Percentiles rank a stretch among this genome's conserved stretches.
Conservation (phyloP, 495 filamentous ascomycete species). For the Hyaloscypha variabilis region DNA sequence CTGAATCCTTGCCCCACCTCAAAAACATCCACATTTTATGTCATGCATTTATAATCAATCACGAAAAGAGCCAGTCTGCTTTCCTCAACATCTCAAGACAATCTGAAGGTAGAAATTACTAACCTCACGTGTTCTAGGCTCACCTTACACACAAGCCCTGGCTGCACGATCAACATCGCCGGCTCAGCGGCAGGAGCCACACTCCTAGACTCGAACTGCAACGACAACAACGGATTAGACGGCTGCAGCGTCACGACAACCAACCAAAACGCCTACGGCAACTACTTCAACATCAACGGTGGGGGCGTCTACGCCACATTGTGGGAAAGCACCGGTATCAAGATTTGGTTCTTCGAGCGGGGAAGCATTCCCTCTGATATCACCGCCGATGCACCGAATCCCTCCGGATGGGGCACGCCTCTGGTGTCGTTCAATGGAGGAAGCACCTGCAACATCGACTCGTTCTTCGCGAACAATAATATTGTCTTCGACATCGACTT, state of each 20-base stretch:
- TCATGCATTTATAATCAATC: no score
- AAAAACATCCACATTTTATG: no score
- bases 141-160: slow-evolving; percentile 70
- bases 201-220: slow-evolving; percentile 53
- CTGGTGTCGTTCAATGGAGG: slow-evolving; percentile 22
- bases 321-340: slow-evolving; percentile 61
- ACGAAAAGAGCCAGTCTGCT: no score
- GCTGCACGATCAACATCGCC: slow-evolving; percentile 44
- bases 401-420: slow-evolving; percentile 62
- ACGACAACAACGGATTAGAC: slow-evolving; percentile 47
- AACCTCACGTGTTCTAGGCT: no score
- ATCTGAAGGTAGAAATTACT: no score
- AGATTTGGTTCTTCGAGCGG: slow-evolving; percentile 73
- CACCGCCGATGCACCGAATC: slow-evolving; percentile 56
- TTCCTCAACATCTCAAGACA: no score
- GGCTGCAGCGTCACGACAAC: slow-evolving; percentile 48
- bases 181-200: slow-evolving; percentile 41
- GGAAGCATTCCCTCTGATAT: slow-evolving; percentile 61
- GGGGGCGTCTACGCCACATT: slow-evolving; percentile 66
- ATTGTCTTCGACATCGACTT: slow-evolving; percentile 74
- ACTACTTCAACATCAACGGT: slow-evolving; percentile 58
- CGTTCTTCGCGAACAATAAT: slow-evolving; percentile 47
- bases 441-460: slow-evolving; percentile 43
- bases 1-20: no score
- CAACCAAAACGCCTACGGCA: slow-evolving; percentile 60